Base-by-base conservation (phyloP, 192 early-diverging fungal genomes). In the Rhizophagus prolifer region DNA sequence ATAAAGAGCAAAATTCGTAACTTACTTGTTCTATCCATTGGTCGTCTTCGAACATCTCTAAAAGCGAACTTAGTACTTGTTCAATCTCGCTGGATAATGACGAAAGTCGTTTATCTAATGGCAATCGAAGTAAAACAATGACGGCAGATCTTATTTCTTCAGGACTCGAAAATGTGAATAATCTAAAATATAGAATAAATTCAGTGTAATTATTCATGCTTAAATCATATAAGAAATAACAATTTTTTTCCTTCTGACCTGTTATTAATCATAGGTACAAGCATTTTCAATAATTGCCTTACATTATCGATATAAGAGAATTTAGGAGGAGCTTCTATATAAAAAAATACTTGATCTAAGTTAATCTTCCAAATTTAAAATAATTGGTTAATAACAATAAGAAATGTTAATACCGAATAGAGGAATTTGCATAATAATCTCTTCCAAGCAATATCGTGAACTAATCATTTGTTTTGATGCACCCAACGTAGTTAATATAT, bases 61-160 rank as follows among this genome's bases (percentile, higher is more conserved):
- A 46, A 63, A 74, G 60, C 4, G 38, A 62, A 9, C 10, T 14
- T 7, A 74, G 12, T 8, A 63, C 7, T 26, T 36, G 19, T 47
- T 64, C 72, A 25, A 74, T 26, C 4, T 46, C 34, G 13, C 25
- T 44, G 41, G 25, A 74, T 19, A 63, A 19, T 10, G 16, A 30
- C 23, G 9, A 26, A 2, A 74, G n/a, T 25, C 72, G 58, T 5
- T 23, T 63, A 63, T 74, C 72, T 14, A 63, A 60, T 9, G 31
- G 62, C 41, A 74, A n/a, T 25, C 72, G 72, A 74, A 63, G 58
- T 28, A 74, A 4, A 25, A 74, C 38, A 28, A 36, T 25, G 19
- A 74, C 62, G 1, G 72, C 60, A 10, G 4, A n/a, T 38, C 72
- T 47, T 16, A 74, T 74, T 46, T 74, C 72, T 41, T 63, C 72